Evolutionary conservation across 163 green algal species (phyloP), one percentile per base, ranked within the genome.

Genomic region (Scenedesmus sp.): DNA sequence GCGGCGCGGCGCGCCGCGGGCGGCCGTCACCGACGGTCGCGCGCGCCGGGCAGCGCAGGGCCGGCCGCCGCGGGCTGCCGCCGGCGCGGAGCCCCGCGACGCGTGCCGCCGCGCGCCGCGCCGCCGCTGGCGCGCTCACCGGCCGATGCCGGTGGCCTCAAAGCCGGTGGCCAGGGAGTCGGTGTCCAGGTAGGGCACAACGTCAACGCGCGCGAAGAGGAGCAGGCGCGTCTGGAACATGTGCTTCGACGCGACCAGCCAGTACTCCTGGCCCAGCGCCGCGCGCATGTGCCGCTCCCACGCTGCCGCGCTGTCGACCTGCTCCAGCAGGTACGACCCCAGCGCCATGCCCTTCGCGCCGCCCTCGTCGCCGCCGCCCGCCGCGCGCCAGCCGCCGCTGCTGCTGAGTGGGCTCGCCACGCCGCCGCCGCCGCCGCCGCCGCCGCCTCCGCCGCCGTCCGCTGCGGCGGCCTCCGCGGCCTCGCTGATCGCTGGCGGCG

Each of bases 141-240:
- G 53, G 42, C 67, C 79, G 15, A 85, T 74, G 24, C 79, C 79
- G 11, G 79, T 85, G 24, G 79, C 79, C 45, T 81, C 79, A 44
- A 51, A 77, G 5, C 29, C 62, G 20, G 51, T 62, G 28, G n/a
- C 51, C n/a, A n/a, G n/a, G n/a, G 26, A 65, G 31, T 18, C 10
- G 36, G 65, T 77, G 53, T 70, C 20, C 0, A 93, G 83, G 34
- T 69, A 80, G 0, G 86, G 80, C 29, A 82, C 87, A 2, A 91
- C 56, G 60, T 89, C 86, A 63, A 84, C 85, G 51, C 83, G 78
- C 33, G 82, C 88, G 72, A 90, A 91, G 47, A 93, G 18, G 60
- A 88, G 51, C 42, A 91, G 48, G 42, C 85, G 78, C 50, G 89
- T 90, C 73, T 91, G 87, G 18, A 79, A 83, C 87, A 91, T 88